phyloP scores from a whole-genome alignment of 495 filamentous ascomycete species.

The Xylaria sp. region DNA sequence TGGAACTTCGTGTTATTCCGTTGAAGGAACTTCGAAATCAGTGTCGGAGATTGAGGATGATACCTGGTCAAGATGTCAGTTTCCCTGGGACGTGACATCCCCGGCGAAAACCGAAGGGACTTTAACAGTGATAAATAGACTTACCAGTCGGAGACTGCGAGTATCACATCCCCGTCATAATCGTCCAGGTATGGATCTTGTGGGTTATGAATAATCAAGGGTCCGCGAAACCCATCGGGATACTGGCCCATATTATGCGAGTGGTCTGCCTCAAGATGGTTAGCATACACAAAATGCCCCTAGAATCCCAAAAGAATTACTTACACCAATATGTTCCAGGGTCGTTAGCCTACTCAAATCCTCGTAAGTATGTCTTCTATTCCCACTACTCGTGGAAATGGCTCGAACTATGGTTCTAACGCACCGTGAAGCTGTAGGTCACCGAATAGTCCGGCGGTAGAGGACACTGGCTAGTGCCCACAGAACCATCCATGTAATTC shows the following conservation, averaged over 20 bases:
- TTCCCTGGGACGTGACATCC: conserved; percentile 44
- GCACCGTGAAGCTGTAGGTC: conserved; percentile 71
- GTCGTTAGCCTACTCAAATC: conserved; percentile 57
- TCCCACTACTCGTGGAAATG: not conserved
- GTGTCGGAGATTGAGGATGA: conserved; percentile 59
- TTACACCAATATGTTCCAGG: conserved; percentile 82
- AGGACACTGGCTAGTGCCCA: conserved; percentile 72
- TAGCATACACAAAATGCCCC: conserved; percentile 18
- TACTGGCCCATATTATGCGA: conserved; percentile 77
- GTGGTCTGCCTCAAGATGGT: conserved; percentile 57
- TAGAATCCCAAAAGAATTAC: conserved; percentile 50
- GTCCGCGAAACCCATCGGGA: conserved; percentile 77
- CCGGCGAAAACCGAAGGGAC: too few species aligned
- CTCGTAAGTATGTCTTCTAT: conserved; percentile 25
- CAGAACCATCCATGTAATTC: conserved; percentile 76
- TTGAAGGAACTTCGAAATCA: conserved; percentile 62
- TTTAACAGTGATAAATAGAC: conserved; percentile 25
- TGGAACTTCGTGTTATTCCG: conserved; percentile 57
- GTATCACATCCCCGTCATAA: conserved; percentile 71
- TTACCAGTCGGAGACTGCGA: conserved; percentile 67
- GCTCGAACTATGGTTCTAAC: conserved; percentile 38
- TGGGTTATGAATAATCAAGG: conserved; percentile 75
- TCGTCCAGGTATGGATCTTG: conserved; percentile 64
- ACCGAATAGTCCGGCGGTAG: conserved; percentile 67
- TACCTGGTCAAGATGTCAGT: conserved; percentile 65